Evolutionary conservation across 1,139 yeast species (phyloP).

Genomic region (Starmera stellimalicola): DNA sequence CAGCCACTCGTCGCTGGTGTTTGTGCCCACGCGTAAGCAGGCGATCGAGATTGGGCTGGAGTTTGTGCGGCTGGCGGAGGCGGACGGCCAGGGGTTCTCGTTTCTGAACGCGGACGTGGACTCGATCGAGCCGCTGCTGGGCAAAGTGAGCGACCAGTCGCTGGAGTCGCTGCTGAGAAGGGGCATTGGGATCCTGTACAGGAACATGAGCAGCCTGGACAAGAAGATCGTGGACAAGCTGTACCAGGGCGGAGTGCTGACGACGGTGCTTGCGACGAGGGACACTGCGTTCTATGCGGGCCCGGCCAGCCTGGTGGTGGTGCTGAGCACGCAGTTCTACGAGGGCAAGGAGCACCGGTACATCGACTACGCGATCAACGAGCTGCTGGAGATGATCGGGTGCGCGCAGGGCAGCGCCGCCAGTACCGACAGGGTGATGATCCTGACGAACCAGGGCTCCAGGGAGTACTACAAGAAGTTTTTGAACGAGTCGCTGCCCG

Average conservation of each 20-base stretch:
- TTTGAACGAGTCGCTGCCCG: constrained; percentile 65
- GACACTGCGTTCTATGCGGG: constrained; percentile 49
- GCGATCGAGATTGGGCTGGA: constrained; percentile 44
- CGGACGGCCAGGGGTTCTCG: constrained; percentile 21
- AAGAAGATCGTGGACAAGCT: constrained; percentile 43
- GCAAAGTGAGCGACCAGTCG: constrained; percentile 36
- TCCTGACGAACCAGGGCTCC: constrained; percentile 49
- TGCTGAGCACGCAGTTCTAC: constrained; percentile 63
- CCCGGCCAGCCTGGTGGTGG: constrained; percentile 41
- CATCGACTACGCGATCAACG: constrained; percentile 58
- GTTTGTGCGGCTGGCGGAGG: constrained; percentile 28
- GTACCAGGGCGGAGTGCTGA: constrained; percentile 38
- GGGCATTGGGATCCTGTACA: constrained; percentile 64
- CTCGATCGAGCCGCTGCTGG: constrained; percentile 34
- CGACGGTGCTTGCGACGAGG: constrained; percentile 47
- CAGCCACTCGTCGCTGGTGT: constrained; percentile 36
- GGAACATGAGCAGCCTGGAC: constrained; percentile 52
- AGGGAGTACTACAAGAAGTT: constrained; percentile 63
- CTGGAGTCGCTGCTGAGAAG: constrained; percentile 35
- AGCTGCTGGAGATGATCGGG: constrained; percentile 69
- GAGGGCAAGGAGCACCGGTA: constrained; percentile 70
- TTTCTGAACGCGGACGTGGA: constrained; percentile 28
- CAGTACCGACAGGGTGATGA: constrained; percentile 32
- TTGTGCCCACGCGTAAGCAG: constrained; percentile 46
- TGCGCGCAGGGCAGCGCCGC: constrained; percentile 30